phyloP scores from a whole-genome alignment of 257 asterid genomes.

The Anisodus acutangulus region DNA sequence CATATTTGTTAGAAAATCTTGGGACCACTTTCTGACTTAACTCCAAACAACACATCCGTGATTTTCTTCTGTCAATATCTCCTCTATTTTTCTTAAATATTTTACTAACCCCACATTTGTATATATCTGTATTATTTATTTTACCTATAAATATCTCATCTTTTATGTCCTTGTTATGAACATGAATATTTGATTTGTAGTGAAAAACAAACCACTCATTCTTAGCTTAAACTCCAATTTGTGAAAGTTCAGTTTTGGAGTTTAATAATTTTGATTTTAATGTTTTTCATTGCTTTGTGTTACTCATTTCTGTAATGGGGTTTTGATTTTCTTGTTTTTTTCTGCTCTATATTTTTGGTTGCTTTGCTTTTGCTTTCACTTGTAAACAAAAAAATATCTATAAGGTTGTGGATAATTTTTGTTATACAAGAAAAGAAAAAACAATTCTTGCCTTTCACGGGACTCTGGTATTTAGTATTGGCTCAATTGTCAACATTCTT shows the following conservation, averaged over 20 bases:
- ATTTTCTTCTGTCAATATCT: slow-evolving; percentile 19
- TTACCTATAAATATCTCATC: not conserved
- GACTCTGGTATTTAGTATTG: slow-evolving; percentile 33
- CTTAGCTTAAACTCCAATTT: slow-evolving; percentile 19
- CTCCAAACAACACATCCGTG: not conserved
- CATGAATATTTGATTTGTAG: slow-evolving; percentile 9
- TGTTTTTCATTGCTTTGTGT: not conserved
- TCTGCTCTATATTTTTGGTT: not conserved
- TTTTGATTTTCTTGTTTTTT: slow-evolving; percentile 8
- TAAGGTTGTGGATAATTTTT: not conserved
- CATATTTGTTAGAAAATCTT: not conserved
- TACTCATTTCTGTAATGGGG: not conserved
- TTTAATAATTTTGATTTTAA: not conserved
- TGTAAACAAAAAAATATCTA: slow-evolving; percentile 8
- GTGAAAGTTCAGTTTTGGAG: slow-evolving; percentile 1
- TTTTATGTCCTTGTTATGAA: not conserved
- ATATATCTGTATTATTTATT: not conserved
- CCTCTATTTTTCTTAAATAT: not conserved
- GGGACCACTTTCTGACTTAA: not conserved
- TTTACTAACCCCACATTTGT: not conserved
- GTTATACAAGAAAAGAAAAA: slow-evolving; percentile 32
- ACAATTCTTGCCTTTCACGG: slow-evolving; percentile 51
- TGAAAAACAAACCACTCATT: not conserved
- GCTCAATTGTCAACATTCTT: slow-evolving; percentile 32
- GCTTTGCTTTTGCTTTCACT: not conserved